Percentiles rank a stretch among this genome's conserved stretches.
Evolutionary conservation across 129 eudicot genomes (phyloP).

Genomic region (Helichrysum umbraculigerum): DNA sequence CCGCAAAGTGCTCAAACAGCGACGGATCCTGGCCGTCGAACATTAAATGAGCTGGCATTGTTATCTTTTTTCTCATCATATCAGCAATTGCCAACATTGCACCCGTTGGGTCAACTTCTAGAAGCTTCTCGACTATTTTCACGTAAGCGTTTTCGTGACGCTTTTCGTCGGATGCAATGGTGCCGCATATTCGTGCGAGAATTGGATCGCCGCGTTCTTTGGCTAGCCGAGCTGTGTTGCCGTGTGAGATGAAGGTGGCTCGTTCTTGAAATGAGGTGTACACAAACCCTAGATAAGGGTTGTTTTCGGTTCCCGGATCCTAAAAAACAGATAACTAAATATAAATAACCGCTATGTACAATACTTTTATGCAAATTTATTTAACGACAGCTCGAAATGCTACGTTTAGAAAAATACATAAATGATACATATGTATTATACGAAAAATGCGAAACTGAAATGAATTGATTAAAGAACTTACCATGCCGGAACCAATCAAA

Average conservation of each 20-base stretch:
- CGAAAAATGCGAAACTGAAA: too few species aligned
- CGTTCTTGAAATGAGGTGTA: constrained; percentile 58
- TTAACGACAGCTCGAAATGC: too few species aligned
- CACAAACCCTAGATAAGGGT: constrained; percentile 54
- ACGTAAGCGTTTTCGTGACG: constrained; percentile 55
- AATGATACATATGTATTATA: too few species aligned
- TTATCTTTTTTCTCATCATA: constrained; percentile 47
- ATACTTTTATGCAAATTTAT: too few species aligned
- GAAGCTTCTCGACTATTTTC: constrained; percentile 43
- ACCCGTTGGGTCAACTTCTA: constrained; percentile 48
- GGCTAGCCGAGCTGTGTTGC: constrained; percentile 49
- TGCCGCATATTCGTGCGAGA: constrained; percentile 53
- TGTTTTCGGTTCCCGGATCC: constrained; percentile 58
- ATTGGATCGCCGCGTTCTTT: constrained; percentile 39
- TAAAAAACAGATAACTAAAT: too few species aligned
- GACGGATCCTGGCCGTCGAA: constrained; percentile 45
- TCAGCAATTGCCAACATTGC: constrained; percentile 41
- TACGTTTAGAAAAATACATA: too few species aligned
- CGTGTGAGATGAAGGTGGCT: constrained; percentile 52
- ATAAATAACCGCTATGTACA: too few species aligned
- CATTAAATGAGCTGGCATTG: constrained; percentile 59
- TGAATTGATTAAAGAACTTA: neutral
- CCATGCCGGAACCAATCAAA: constrained; percentile 45
- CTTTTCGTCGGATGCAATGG: constrained; percentile 58
- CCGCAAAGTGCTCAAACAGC: constrained; percentile 39